Conservation (phyloP, 73 alveolate species). For the Paramecium pentaurelia region DNA sequence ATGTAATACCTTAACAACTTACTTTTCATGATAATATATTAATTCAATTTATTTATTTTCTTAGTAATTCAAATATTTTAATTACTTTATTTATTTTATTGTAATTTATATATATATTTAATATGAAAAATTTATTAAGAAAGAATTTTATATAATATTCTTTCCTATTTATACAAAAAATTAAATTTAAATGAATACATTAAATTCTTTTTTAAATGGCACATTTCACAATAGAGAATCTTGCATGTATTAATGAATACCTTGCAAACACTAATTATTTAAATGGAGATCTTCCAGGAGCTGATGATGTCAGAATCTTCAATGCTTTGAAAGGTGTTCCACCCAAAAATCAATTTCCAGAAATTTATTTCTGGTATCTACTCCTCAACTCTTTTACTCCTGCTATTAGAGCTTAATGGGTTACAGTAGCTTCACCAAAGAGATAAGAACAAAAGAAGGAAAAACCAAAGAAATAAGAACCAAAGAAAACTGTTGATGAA, state of each 20-base stretch:
- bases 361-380: constrained; percentile 34
- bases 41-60: not conserved
- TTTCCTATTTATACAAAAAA: not conserved
- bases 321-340: constrained; percentile 7
- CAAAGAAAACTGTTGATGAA: not conserved
- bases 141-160: too few relatives aligned
- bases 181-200: not conserved
- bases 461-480: not conserved
- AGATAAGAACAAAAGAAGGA: not conserved
- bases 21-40: not conserved
- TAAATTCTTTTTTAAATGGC: constrained; percentile 23
- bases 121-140: too few relatives aligned
- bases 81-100: too few relatives aligned
- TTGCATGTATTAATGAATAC: not conserved
- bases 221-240: not conserved
- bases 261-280: constrained; percentile 14
- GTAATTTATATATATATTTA: too few relatives aligned
- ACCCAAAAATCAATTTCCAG: constrained; percentile 1
- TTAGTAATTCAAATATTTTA: too few relatives aligned
- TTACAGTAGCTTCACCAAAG: constrained; percentile 6
- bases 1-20: constrained; percentile 9
- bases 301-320: constrained; percentile 48
- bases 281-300: constrained; percentile 47
- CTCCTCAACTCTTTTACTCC: constrained; percentile 10
- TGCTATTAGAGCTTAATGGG: constrained; percentile 38